A percentile compares a stretch with the other conserved stretches of the same genome.
phyloP scores from a whole-genome alignment of 1,284 basidiomycete species.

The Trichosporon asahii region DNA sequence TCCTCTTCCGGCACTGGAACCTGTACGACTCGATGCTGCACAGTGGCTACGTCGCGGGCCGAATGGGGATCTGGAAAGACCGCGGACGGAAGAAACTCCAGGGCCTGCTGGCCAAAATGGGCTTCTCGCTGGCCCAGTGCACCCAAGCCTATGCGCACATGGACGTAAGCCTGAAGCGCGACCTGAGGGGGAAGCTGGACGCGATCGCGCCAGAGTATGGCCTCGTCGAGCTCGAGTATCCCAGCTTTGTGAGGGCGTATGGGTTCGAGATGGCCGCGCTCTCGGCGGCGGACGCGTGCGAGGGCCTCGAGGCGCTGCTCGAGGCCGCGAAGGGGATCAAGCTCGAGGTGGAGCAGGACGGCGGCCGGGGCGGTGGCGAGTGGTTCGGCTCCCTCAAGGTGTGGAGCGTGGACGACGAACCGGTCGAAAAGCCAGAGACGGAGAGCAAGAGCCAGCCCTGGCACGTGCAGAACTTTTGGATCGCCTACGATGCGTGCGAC shows the following conservation, averaged over 20 bases:
- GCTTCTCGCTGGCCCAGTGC: constrained; percentile 88
- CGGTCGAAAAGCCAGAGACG: constrained; percentile 49
- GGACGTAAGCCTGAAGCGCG: constrained; percentile 87
- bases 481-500: constrained; percentile 79
- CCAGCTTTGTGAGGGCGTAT: constrained; percentile 85
- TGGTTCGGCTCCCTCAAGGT: constrained; percentile 67
- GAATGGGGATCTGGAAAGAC: constrained; percentile 95
- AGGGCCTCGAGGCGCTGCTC: constrained; percentile 79
- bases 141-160: constrained; percentile 93
- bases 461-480: constrained; percentile 91
- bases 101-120: constrained; percentile 97
- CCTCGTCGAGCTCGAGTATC: constrained; percentile 88
- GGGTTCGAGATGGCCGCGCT: constrained; percentile 83
- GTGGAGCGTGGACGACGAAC: constrained; percentile 27
- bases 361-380: constrained; percentile 76
- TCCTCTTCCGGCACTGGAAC: constrained; percentile 95
- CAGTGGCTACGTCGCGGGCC: constrained; percentile 90
- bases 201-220: constrained; percentile 93
- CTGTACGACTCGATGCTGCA: constrained; percentile 97
- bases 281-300: constrained; percentile 89
- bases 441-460: constrained; percentile 62
- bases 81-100: constrained; percentile 81
- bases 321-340: constrained; percentile 86
- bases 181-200: constrained; percentile 78
- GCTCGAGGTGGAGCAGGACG: constrained; percentile 83